A percentile compares a stretch with the other conserved stretches of the same genome.
Evolutionary conservation across 257 asterid species (phyloP).

Genomic region (Solanum habrochaites): DNA sequence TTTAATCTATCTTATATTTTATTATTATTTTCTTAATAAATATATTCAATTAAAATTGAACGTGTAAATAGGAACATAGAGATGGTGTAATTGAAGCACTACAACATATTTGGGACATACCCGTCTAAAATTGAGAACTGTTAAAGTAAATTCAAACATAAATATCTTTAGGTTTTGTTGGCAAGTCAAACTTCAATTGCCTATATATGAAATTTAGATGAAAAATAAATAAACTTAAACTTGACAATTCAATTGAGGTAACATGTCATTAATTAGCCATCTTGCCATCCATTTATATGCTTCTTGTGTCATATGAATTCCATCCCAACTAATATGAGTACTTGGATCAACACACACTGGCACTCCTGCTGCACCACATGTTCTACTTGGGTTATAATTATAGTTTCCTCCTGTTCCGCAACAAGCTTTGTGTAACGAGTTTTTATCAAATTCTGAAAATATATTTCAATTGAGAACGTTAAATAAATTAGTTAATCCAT

Average conservation of each 20-base stretch:
- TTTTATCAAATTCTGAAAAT: conserved; percentile 3
- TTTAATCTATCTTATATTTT: no score
- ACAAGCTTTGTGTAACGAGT: conserved; percentile 6
- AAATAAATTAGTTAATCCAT: not conserved
- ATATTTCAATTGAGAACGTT: not conserved
- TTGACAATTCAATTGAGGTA: not conserved
- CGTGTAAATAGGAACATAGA: no score
- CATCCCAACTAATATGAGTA: conserved; percentile 14
- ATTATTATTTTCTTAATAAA: no score
- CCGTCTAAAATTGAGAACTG: no score
- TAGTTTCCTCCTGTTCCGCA: conserved; percentile 18
- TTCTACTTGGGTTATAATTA: not conserved
- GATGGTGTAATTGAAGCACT: no score
- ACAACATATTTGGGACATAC: no score
- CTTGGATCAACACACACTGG: not conserved
- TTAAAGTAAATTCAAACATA: no score
- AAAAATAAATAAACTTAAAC: not conserved
- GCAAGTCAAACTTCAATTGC: no score
- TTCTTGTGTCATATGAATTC: conserved; percentile 11
- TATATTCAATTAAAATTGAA: no score
- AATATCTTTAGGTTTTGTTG: no score
- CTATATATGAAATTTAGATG: no score
- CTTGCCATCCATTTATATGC: conserved; percentile 6
- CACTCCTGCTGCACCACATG: not conserved
- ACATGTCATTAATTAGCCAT: not conserved